phyloP scores from a whole-genome alignment of 2,329 filamentous ascomycete species.

The Cordyceps sp. region DNA sequence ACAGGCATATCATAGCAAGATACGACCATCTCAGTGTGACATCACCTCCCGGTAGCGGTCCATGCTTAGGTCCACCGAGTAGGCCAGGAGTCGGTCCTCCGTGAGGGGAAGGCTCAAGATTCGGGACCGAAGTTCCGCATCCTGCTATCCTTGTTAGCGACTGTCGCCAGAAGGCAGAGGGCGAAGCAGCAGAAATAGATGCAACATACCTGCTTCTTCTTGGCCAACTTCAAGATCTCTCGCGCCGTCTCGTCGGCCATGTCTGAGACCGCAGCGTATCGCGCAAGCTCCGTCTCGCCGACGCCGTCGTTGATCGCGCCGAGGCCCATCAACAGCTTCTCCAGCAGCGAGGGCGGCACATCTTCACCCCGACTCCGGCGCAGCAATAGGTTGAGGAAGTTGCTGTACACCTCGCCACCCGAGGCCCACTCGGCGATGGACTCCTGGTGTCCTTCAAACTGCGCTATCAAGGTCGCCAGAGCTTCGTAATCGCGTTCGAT shows the following conservation, averaged over 20 bases:
- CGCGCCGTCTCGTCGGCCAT: conserved; percentile 62
- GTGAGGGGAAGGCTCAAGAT: conserved; percentile 50
- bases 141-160: conserved; percentile 8
- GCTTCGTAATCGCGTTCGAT: conserved; percentile 66
- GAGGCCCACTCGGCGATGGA: conserved; percentile 57
- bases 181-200: not conserved
- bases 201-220: conserved; percentile 37
- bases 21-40: conserved; percentile 27
- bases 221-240: conserved; percentile 38
- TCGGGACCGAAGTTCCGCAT: conserved; percentile 18
- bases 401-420: conserved; percentile 64
- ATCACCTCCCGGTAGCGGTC: conserved; percentile 52
- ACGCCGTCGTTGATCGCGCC: conserved; percentile 33
- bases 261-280: conserved; percentile 57
- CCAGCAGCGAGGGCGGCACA: conserved; percentile 29
- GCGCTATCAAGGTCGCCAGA: conserved; percentile 50
- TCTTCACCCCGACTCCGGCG: conserved; percentile 22
- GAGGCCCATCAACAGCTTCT: conserved; percentile 38
- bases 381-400: conserved; percentile 38
- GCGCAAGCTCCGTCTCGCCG: conserved; percentile 31
- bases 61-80: conserved; percentile 53
- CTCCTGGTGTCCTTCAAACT: conserved; percentile 48
- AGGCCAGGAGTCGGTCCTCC: conserved; percentile 53
- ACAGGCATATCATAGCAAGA: too few species aligned
- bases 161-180: conserved; percentile 1